Percentiles rank a stretch among this genome's conserved stretches.
Evolutionary conservation across 371 early-diverging fungal species (phyloP).

Genomic region (Mortierella sp.): DNA sequence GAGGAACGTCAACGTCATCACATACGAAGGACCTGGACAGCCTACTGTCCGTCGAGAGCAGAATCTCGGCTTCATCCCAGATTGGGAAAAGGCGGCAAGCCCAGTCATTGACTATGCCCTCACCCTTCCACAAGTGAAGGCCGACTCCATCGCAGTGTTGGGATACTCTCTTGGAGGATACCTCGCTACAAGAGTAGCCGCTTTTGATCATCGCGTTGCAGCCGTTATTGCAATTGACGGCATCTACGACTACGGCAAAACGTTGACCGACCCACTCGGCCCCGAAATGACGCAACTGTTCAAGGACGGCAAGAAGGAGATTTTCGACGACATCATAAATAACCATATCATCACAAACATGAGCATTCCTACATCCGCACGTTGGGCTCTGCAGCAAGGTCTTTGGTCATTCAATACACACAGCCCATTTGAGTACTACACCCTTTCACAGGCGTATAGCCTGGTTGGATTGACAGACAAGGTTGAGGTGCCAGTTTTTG

Average conservation of each 20-base stretch:
- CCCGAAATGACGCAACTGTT: constrained; percentile 15
- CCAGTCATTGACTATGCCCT: constrained; percentile 23
- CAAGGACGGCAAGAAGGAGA: constrained; percentile 21
- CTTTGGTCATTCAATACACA: constrained; percentile 23
- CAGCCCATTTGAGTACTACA: constrained; percentile 18
- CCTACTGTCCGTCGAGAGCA: constrained; percentile 22
- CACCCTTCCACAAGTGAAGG: constrained; percentile 14
- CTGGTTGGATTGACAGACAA: constrained; percentile 21
- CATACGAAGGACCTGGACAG: constrained; percentile 25
- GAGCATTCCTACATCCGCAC: constrained; percentile 14
- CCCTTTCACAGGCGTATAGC: constrained; percentile 17
- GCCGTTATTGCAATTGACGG: constrained; percentile 24
- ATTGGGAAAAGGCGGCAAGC: constrained; percentile 21
- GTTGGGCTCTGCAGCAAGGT: constrained; percentile 24
- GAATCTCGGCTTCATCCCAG: constrained; percentile 21
- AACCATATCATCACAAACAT: constrained; percentile 10
- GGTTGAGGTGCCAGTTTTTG: constrained; percentile 13
- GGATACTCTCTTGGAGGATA: constrained; percentile 26
- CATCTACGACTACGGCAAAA: constrained; percentile 23
- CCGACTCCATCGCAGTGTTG: constrained; percentile 18
- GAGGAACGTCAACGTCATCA: constrained; percentile 19
- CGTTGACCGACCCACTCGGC: constrained; percentile 15
- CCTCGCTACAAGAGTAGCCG: constrained; percentile 20
- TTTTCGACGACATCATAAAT: constrained; percentile 16
- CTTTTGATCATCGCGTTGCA: constrained; percentile 22